Percentiles rank a stretch among this genome's conserved stretches.
Conservation (phyloP, 2,329 filamentous ascomycete species). For the Coniochaeta sp. region DNA sequence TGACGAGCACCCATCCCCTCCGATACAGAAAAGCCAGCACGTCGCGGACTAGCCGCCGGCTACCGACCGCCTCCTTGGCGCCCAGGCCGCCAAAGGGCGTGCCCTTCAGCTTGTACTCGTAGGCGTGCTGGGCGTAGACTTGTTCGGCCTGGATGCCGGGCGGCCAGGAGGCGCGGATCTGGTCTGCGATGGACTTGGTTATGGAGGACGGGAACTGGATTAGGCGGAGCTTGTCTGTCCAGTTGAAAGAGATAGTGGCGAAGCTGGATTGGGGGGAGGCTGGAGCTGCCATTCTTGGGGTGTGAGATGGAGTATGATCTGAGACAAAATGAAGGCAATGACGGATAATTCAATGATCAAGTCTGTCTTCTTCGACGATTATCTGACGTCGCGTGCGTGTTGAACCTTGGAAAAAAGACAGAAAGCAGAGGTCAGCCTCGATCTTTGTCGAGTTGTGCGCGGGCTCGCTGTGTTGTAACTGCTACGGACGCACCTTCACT, state of each 20-base stretch:
- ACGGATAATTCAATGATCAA: not conserved
- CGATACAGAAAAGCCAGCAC: constrained; percentile 13
- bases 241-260: constrained; percentile 13
- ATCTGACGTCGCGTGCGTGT: too few species aligned
- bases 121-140: constrained; percentile 3
- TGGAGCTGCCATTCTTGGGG: not conserved
- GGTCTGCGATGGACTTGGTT: constrained; percentile 6
- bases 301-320: too few species aligned
- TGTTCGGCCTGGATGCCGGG: constrained; percentile 12
- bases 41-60: constrained; percentile 13
- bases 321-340: not conserved
- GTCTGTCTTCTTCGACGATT: not conserved
- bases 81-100: constrained; percentile 7
- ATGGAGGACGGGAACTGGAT: constrained; percentile 14
- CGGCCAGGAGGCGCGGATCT: constrained; percentile 14
- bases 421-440: not conserved
- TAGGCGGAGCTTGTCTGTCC: constrained; percentile 14
- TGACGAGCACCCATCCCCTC: constrained; percentile 10
- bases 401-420: too few species aligned
- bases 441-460: not conserved
- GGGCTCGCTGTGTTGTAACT: not conserved
- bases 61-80: constrained; percentile 8
- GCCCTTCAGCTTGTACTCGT: constrained; percentile 15
- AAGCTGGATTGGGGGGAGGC: not conserved
- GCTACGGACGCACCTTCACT: not conserved